These are phyloP conservation scores for Mycena kentingensis DNA, from an alignment of 768 basidiomycete genomes.

Conservation along the genomic window DNA sequence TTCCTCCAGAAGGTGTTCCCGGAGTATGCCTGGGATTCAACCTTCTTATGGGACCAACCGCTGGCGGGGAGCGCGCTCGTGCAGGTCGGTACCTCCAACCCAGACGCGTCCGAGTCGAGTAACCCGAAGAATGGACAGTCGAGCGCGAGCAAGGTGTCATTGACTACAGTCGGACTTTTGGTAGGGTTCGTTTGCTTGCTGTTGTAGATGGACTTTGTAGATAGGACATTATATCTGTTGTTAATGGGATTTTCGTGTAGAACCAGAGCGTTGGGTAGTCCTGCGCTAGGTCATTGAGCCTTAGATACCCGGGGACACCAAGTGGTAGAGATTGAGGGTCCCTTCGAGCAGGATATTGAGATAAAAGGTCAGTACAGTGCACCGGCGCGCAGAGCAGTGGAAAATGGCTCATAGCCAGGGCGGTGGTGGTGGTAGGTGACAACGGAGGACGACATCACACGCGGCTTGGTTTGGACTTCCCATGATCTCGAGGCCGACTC, in stretches of 20 bases:
- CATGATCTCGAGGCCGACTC: conserved; percentile 8
- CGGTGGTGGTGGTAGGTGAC: not conserved
- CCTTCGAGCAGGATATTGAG: no score
- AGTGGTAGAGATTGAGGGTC: no score
- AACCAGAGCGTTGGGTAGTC: no score
- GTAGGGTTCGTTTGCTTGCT: not conserved
- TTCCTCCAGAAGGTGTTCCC: conserved; percentile 40
- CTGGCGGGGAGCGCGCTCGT: conserved; percentile 35
- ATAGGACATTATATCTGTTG: no score
- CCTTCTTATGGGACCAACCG: conserved; percentile 59
- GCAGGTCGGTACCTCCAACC: not conserved
- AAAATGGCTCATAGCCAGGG: conserved; percentile 71
- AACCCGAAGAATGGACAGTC: no score
- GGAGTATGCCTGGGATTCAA: conserved; percentile 44
- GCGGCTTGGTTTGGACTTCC: conserved; percentile 5
- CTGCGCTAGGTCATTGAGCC: no score
- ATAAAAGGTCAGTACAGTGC: no score
- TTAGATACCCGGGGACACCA: no score
- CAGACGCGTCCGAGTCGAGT: no score
- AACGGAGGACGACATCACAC: not conserved
- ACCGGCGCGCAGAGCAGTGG: no score
- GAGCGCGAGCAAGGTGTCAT: no score
- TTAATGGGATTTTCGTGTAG: no score
- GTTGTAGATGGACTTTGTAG: not conserved
- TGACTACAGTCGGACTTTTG: not conserved